Conservation (phyloP, 352 stramenopile species). For the Peronospora belbahrii region DNA sequence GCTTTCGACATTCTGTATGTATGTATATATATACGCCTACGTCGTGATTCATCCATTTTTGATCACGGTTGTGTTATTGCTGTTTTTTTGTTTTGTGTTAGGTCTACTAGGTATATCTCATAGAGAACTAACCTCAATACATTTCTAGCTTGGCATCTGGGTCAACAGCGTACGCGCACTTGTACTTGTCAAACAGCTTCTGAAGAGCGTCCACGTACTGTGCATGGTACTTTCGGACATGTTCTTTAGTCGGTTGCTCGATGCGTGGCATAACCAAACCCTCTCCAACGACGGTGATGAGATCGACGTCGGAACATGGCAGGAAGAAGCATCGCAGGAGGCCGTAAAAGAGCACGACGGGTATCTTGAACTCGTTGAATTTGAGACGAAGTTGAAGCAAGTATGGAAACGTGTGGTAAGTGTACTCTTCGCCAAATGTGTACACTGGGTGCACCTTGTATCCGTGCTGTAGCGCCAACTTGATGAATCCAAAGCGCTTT, state of each 20-base stretch:
- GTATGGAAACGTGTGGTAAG: conserved; percentile 84
- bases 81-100: neutral
- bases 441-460: conserved; percentile 86
- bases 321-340: conserved; percentile 72
- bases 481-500: conserved; percentile 90
- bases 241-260: conserved; percentile 74
- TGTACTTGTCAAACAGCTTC: conserved; percentile 84
- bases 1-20: neutral
- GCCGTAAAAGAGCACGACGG: conserved; percentile 73
- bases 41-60: neutral
- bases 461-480: conserved; percentile 86
- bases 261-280: conserved; percentile 83
- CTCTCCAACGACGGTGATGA: conserved; percentile 87
- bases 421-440: conserved; percentile 88
- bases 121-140: conserved; percentile 19
- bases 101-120: neutral
- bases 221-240: conserved; percentile 85
- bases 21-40: no score
- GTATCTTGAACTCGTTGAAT: conserved; percentile 80
- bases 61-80: neutral
- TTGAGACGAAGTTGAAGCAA: conserved; percentile 68
- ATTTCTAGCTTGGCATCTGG: conserved; percentile 53
- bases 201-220: conserved; percentile 81
- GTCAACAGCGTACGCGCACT: conserved; percentile 65
- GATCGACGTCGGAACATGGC: conserved; percentile 55